Evolutionary conservation across 192 early-diverging fungal genomes (phyloP).

Genomic region (Coemansia pectinata): DNA sequence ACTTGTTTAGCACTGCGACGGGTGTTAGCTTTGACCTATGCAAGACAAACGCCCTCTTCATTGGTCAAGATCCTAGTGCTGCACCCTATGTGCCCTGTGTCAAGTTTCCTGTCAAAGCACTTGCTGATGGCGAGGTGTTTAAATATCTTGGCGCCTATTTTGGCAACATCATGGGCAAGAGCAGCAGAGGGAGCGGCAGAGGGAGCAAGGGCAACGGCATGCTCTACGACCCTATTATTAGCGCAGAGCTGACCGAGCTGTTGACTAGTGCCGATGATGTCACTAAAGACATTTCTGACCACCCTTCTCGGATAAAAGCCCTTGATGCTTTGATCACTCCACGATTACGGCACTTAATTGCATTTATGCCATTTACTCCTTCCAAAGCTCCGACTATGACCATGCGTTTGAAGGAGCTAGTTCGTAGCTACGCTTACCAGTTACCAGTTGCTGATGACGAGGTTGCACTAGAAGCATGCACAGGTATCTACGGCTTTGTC

Average conservation of each 20-base stretch:
- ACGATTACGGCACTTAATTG: background rate
- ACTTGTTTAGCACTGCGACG: background rate
- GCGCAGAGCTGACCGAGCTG: background rate
- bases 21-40: background rate
- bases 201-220: background rate
- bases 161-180: background rate
- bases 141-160: background rate
- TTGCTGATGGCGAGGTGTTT: background rate
- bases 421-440: background rate
- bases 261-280: background rate
- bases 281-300: background rate
- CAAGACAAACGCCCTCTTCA: background rate
- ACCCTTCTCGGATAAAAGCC: background rate
- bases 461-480: background rate
- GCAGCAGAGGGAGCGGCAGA: no score
- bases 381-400: background rate
- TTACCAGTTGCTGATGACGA: background rate
- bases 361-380: background rate
- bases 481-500: background rate
- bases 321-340: background rate
- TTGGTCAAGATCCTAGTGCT: background rate
- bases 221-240: background rate
- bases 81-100: background rate
- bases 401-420: background rate
- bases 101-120: background rate